Percentiles rank a stretch among this genome's conserved stretches.
Evolutionary conservation across 352 stramenopile genomes (phyloP).

Genomic region (Hyaloperonospora arabidopsidis): DNA sequence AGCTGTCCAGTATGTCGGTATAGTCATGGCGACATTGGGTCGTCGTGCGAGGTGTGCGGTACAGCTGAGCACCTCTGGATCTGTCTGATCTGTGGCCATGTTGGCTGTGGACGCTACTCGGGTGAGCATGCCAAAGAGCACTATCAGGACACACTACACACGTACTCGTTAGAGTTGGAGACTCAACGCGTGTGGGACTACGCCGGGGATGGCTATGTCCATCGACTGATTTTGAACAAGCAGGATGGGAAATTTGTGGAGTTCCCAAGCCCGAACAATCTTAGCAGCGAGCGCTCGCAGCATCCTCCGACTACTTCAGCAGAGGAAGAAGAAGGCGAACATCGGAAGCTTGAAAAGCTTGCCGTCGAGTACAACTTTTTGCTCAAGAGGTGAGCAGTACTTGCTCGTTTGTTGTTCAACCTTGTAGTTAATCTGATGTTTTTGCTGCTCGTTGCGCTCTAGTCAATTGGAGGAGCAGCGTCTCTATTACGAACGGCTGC

Average conservation of each 20-base stretch:
- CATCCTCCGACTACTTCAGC: constrained; percentile 49
- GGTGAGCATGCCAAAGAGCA: constrained; percentile 92
- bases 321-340: constrained; percentile 88
- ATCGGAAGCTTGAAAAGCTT: constrained; percentile 93
- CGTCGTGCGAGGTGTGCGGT: constrained; percentile 90
- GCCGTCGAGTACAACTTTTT: constrained; percentile 94
- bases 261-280: constrained; percentile 80
- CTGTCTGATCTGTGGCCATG: constrained; percentile 92
- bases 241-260: constrained; percentile 94
- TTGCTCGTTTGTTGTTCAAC: neutral
- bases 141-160: constrained; percentile 90
- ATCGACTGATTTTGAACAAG: constrained; percentile 85
- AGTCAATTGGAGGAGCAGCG: constrained; percentile 94
- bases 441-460: constrained; percentile 4
- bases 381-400: constrained; percentile 75
- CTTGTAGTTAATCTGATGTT: neutral
- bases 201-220: constrained; percentile 82
- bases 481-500: constrained; percentile 85
- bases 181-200: constrained; percentile 96
- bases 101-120: constrained; percentile 94
- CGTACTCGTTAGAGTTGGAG: constrained; percentile 92
- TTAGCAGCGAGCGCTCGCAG: constrained; percentile 65
- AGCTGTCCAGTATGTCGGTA: constrained; percentile 95
- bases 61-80: constrained; percentile 94
- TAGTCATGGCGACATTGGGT: constrained; percentile 91